Base-by-base conservation (phyloP, 148 eudicot species). In the Polygonum maritimum region DNA sequence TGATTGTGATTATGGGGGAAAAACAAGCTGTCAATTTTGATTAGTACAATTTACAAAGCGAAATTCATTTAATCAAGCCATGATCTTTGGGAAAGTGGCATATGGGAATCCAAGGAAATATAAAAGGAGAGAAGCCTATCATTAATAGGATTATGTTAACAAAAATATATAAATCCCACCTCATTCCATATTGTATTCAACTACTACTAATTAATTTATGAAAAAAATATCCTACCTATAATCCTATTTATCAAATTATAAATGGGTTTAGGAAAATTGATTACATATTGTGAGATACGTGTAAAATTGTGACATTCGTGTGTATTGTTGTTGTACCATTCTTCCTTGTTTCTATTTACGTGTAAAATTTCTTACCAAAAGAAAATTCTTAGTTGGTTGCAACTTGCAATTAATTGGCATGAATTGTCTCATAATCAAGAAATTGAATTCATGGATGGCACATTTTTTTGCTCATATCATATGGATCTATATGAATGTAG, bases 41-140 rank as follows among this genome's bases (percentile, higher is more conserved):
- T 26, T 44, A 67, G 36, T 49, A 16, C 55, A 44, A 6, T 44
- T 44, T 67, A 11, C 39, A 65, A 36, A 67, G n/a, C 44, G 21
- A 35, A 65, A 36, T 26, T 65, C 71, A 65, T 35, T 35, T 67
- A 67, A 67, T 36, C 41, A 67, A 35, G 71, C 7, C 71, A 67
- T 67, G 71, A 35, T 35, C 38, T 67, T 67, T 35, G 71, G 71
- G 45, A 14, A 11, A 19, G 44, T 67, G 36, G 58, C 14, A 26
- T 19, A 3, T 18, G 33, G 63, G 70, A 63, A 63, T 63, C 70
- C 70, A 63, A 63, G 70, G 47, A 44, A 63, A 63, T 11, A 63
- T 21, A 57, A 31, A 22, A 16, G 35, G 70, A 63, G 35, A 63
- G 14, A 63, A 7, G 21, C 19, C 63, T 19, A 7, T 21, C 33